Evolutionary conservation across 495 filamentous ascomycete species (phyloP).

Genomic region (Xylaria flabelliformis): DNA sequence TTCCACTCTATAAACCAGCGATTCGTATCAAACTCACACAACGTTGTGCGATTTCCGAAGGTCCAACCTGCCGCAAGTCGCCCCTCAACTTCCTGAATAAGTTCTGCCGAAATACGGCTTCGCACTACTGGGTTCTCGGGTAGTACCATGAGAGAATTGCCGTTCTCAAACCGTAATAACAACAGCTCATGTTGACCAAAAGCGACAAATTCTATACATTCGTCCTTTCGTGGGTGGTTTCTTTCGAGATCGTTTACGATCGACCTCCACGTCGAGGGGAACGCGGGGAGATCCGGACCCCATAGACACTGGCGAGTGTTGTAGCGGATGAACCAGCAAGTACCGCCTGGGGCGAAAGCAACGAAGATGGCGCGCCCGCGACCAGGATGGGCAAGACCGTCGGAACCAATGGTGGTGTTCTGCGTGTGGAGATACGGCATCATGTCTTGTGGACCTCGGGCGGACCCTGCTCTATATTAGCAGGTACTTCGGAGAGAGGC

Average conservation of each 20-base stretch:
- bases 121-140: not conserved
- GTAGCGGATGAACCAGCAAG: constrained; percentile 18
- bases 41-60: constrained; percentile 1
- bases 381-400: not conserved
- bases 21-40: constrained; percentile 10
- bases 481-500: not conserved
- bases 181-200: constrained; percentile 9
- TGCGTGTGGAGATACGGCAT: not conserved
- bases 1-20: constrained; percentile 22
- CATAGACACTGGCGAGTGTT: constrained; percentile 2
- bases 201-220: constrained; percentile 17
- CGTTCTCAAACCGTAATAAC: constrained; percentile 14
- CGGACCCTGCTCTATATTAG: constrained; percentile 8
- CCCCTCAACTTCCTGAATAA: constrained; percentile 3
- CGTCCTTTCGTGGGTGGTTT: constrained; percentile 10
- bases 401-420: not conserved
- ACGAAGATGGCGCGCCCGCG: constrained; percentile 11
- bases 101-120: not conserved
- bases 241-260: constrained; percentile 6
- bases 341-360: constrained; percentile 8
- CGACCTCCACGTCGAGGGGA: constrained; percentile 13
- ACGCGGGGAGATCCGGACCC: not conserved
- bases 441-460: constrained; percentile 1
- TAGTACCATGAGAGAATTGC: constrained; percentile 12
- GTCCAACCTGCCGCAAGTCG: constrained; percentile 18